A percentile compares a stretch with the other conserved stretches of the same genome.
Conservation (phyloP, 176 grass and related monocot genomes). For the Guadua angustifolia region DNA sequence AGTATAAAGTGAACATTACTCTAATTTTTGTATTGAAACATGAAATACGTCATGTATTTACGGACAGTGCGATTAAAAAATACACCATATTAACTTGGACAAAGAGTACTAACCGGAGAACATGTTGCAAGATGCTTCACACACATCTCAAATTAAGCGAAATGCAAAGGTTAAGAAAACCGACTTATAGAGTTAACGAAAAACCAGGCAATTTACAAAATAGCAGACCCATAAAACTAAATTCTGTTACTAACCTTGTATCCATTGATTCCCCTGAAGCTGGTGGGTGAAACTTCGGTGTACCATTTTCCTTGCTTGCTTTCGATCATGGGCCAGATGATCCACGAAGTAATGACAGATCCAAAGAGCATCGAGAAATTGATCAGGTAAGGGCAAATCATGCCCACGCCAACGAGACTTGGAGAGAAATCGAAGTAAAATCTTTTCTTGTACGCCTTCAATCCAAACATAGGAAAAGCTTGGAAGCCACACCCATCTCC, state of each 20-base stretch:
- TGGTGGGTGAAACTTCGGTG: conserved; percentile 33
- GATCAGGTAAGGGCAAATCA: conserved; percentile 56
- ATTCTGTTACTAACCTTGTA: conserved; percentile 47
- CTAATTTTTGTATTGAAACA: too few species aligned
- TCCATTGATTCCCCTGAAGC: conserved; percentile 53
- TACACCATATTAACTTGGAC: too few species aligned
- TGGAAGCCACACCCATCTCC: conserved; percentile 55
- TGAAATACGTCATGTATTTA: too few species aligned
- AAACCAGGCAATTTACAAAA: neutral
- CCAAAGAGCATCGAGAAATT: conserved; percentile 55
- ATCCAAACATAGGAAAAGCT: conserved; percentile 54
- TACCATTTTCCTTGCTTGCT: conserved; percentile 54
- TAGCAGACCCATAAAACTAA: neutral
- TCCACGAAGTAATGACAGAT: conserved; percentile 34
- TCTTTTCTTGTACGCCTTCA: conserved; percentile 44
- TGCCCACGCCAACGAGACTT: conserved; percentile 56
- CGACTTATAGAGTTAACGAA: neutral
- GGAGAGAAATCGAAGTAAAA: conserved; percentile 69
- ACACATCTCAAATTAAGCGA: neutral
- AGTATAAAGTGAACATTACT: too few species aligned
- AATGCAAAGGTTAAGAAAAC: neutral
- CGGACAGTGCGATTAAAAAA: too few species aligned
- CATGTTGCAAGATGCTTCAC: neutral
- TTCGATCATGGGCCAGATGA: conserved; percentile 48
- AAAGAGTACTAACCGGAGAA: neutral